These are phyloP conservation scores for Cytidiella melzeri DNA, from an alignment of 768 basidiomycete genomes.

Conservation along the genomic window DNA sequence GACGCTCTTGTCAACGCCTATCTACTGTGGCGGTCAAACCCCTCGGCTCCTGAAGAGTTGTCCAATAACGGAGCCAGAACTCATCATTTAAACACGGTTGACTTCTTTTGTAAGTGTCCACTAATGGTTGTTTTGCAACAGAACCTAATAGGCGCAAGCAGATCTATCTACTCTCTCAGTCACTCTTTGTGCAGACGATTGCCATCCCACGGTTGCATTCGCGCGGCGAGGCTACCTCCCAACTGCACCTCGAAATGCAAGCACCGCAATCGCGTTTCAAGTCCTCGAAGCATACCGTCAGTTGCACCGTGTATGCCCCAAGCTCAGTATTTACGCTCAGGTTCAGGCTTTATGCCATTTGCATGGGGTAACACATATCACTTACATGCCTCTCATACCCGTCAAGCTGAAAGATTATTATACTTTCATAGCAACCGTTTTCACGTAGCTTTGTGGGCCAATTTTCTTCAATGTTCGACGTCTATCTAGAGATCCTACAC, in stretches of 20 bases:
- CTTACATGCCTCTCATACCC: background rate
- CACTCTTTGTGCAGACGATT: background rate
- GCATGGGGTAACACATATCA: conserved; percentile 18
- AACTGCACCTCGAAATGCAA: conserved; percentile 13
- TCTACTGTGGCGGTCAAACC: conserved; percentile 2
- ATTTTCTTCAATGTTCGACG: conserved; percentile 22
- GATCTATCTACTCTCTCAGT: background rate
- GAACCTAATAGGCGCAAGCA: background rate
- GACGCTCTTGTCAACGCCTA: background rate
- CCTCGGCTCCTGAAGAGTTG: too few species aligned
- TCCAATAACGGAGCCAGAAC: too few species aligned
- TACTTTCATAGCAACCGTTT: conserved; percentile 5
- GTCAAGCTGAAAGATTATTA: background rate
- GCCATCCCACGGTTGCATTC: conserved; percentile 15
- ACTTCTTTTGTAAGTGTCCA: conserved; percentile 4
- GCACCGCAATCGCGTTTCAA: conserved; percentile 15
- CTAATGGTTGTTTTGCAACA: background rate
- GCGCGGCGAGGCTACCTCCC: conserved; percentile 20
- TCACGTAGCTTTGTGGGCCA: conserved; percentile 9
- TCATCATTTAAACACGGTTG: background rate
- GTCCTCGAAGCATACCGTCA: too few species aligned
- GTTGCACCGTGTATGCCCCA: conserved; percentile 22
- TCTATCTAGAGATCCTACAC: conserved; percentile 20
- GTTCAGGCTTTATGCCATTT: conserved; percentile 13
- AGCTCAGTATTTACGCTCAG: conserved; percentile 19